Percentiles rank a stretch among this genome's conserved stretches.
phyloP scores from a whole-genome alignment of 306 rosid genomes.

The Inga laurina region DNA sequence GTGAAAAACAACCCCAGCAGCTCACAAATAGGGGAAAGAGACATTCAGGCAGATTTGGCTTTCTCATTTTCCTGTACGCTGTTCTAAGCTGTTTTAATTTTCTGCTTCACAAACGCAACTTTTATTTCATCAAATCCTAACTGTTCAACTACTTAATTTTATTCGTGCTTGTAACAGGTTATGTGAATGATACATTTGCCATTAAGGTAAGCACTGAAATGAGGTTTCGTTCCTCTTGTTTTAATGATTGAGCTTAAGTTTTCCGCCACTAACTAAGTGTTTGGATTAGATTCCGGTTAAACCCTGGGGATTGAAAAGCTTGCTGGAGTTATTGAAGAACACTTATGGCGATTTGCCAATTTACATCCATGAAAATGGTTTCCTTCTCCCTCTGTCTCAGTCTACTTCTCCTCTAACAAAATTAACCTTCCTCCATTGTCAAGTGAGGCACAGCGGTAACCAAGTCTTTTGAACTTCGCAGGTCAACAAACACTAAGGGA shows the following conservation, averaged over 20 bases:
- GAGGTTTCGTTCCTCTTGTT: not conserved
- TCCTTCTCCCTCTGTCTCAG: not conserved
- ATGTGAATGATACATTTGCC: not conserved
- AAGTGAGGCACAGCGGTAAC: not conserved
- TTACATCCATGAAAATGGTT: slow-evolving; percentile 66
- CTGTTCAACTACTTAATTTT: not conserved
- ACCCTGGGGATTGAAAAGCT: slow-evolving; percentile 32
- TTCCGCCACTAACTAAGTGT: not conserved
- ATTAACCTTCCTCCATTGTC: not conserved
- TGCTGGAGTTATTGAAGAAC: slow-evolving; percentile 43
- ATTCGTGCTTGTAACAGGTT: not conserved
- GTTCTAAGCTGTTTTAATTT: not conserved
- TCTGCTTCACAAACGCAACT: not conserved
- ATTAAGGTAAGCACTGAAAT: slow-evolving; percentile 32
- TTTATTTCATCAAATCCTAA: not conserved
- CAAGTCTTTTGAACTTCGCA: slow-evolving; percentile 17
- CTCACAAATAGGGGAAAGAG: slow-evolving; percentile 20
- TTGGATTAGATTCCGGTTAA: slow-evolving; percentile 40
- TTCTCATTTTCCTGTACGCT: slow-evolving; percentile 22
- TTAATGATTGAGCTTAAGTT: not conserved
- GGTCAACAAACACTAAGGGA: slow-evolving; percentile 50
- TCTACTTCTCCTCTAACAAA: not conserved
- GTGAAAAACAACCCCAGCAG: slow-evolving; percentile 36
- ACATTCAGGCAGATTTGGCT: slow-evolving; percentile 8
- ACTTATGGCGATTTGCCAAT: slow-evolving; percentile 44